phyloP scores from a whole-genome alignment of 768 basidiomycete species.

The Mycena kentingensis region DNA sequence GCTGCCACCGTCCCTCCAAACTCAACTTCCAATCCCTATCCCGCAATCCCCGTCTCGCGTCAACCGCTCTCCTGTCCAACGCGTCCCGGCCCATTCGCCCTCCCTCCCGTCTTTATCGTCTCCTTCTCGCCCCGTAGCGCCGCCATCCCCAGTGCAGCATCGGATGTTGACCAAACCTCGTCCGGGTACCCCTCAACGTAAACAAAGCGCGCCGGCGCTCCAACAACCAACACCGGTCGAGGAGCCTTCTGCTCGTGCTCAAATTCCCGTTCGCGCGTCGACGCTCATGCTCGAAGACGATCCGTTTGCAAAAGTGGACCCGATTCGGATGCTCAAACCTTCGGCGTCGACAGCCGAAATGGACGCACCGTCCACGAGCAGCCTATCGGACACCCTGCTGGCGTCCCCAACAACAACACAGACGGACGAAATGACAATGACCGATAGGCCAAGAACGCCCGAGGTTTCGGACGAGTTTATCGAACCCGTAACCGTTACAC shows the following conservation, averaged over 20 bases:
- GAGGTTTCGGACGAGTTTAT: slow-evolving; percentile 9
- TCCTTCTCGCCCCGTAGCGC: slow-evolving; percentile 15
- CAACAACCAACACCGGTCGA: slow-evolving; percentile 9
- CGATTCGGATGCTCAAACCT: slow-evolving; percentile 46
- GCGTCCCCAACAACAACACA: slow-evolving; percentile 2
- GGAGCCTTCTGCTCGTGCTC: too few species aligned
- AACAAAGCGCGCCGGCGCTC: slow-evolving; percentile 12
- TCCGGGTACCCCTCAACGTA: slow-evolving; percentile 7
- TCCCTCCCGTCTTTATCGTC: not conserved
- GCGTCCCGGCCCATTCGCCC: too few species aligned
- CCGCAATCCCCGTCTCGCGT: slow-evolving; percentile 15
- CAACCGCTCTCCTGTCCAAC: not conserved
- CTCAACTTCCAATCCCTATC: not conserved
- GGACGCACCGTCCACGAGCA: slow-evolving; percentile 1
- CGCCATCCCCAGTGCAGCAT: slow-evolving; percentile 6
- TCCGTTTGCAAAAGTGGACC: slow-evolving; percentile 58
- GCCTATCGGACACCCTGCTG: not conserved
- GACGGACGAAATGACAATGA: not conserved
- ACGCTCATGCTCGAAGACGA: slow-evolving; percentile 50
- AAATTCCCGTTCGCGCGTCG: slow-evolving; percentile 31
- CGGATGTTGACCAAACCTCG: slow-evolving; percentile 10
- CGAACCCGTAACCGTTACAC: slow-evolving; percentile 15
- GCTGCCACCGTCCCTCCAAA: slow-evolving; percentile 10
- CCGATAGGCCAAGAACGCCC: slow-evolving; percentile 1
- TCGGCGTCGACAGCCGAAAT: not conserved